Conservation (phyloP, 2,329 filamentous ascomycete genomes). For the Botrytis sinoallii region DNA sequence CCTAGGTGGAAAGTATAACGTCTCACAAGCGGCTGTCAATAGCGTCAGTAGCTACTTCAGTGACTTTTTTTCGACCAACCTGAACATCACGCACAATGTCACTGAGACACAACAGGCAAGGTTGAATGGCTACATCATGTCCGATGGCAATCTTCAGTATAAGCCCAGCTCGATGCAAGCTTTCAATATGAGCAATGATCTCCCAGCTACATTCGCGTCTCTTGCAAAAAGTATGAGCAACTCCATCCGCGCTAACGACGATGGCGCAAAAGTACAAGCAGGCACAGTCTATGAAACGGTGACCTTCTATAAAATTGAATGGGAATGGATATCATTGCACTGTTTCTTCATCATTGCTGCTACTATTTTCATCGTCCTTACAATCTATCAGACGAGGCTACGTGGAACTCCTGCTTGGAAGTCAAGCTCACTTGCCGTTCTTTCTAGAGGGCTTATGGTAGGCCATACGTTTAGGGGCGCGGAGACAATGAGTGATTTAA, state of each 20-base stretch:
- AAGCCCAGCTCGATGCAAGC: slow-evolving; percentile 11
- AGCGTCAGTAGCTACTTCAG: slow-evolving; percentile 2
- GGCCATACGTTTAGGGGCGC: not conserved
- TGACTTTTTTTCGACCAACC: not conserved
- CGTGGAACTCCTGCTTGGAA: slow-evolving; percentile 8
- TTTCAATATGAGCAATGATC: slow-evolving; percentile 1
- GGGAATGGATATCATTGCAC: slow-evolving; percentile 9
- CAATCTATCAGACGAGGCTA: slow-evolving; percentile 3
- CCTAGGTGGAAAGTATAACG: not conserved
- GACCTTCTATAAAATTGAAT: not conserved
- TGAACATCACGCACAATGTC: slow-evolving; percentile 1
- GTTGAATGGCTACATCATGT: slow-evolving; percentile 12
- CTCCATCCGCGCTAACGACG: slow-evolving; percentile 6
- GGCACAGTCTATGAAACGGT: not conserved
- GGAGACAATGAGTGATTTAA: not conserved
- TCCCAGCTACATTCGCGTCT: slow-evolving; percentile 2
- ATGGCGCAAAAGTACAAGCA: not conserved
- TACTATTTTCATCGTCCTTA: not conserved
- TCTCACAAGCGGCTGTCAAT: not conserved
- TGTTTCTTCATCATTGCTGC: slow-evolving; percentile 3
- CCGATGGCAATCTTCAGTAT: not conserved
- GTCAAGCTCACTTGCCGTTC: slow-evolving; percentile 7
- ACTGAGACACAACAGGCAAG: slow-evolving; percentile 9
- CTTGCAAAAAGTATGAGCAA: slow-evolving; percentile 13
- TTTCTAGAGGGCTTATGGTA: not conserved